Base-by-base conservation (phyloP, 495 filamentous ascomycete species). In the Podospora appendiculata region DNA sequence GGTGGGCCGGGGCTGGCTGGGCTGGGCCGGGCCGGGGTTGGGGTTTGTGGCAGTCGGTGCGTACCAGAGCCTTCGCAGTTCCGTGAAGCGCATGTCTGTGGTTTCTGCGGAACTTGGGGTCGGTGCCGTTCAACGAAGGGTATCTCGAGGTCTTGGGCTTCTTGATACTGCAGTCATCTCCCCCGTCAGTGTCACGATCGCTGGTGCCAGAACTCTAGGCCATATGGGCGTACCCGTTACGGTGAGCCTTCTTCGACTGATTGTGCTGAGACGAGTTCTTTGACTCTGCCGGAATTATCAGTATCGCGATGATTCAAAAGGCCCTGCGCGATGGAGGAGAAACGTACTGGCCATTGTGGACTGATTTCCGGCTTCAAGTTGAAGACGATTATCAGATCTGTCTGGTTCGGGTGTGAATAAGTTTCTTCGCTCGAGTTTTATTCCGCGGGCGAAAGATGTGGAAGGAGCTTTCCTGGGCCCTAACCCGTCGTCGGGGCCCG, bases 261-360 rank as follows among this genome's bases (percentile, higher is more conserved):
- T 97, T 96, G 79, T 95, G 91, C 83, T 96, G 91, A 59, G 91
- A 96, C 74, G 89, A 91, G 83, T 96, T 96, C 88, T 96, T 96
- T 55, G 91, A 96, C 83, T 96, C 89, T 94, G 68, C 33, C 44
- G 41, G 50, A 16, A 34, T 42, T 17, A 56, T 65, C 48, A 66
- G 58, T 56, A 52, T 48, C 34, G 41, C 9, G 40, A 53, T 52
- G 52, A 34, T 36, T 50, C 13, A 41, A 42, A 36, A 32, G 0
- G 10, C 51, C 48, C 16, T 38, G 19, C 17, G 8, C 12, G 17
- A 16, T 11, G 0, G 32, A 25, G 49, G 35, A 36, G 48, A 48
- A 44, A 74, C 73, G 47, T 72, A 76, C 73, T 76, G 66, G 73
- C 73, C 73, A 76, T 76, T 72, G 71, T 58, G 25, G 68, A 70